Evolutionary conservation across 441 rosid genomes (phyloP).

Genomic region (Populus hybrid): DNA sequence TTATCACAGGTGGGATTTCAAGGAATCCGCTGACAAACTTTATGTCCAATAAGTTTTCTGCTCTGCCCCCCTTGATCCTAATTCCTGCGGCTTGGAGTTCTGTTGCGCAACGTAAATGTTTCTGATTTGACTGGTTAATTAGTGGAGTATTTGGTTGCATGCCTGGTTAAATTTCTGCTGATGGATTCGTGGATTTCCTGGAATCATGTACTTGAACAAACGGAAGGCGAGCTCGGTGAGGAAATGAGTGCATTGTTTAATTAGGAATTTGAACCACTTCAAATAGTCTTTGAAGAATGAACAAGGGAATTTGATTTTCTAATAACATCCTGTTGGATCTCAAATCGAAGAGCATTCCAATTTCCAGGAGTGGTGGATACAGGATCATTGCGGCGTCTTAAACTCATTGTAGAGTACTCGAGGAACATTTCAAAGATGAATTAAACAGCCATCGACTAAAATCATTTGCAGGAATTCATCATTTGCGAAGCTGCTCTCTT

Average conservation of each 20-base stretch:
- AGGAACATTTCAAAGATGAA: conserved; percentile 52
- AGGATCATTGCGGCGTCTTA: conserved; percentile 42
- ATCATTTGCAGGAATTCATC: conserved; percentile 40
- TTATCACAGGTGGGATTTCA: conserved; percentile 35
- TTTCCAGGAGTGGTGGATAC: conserved; percentile 40
- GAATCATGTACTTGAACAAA: conserved; percentile 48
- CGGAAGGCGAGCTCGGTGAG: conserved; percentile 46
- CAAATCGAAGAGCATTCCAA: conserved; percentile 39
- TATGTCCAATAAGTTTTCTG: conserved; percentile 34
- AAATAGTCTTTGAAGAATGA: conserved; percentile 43
- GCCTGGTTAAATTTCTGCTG: conserved; percentile 39
- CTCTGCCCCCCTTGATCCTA: conserved; percentile 25
- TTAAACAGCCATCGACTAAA: conserved; percentile 46
- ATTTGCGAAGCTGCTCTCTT: background rate
- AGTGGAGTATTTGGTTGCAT: conserved; percentile 28
- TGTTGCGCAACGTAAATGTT: conserved; percentile 7
- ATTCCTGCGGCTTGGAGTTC: conserved; percentile 36
- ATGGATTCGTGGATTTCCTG: conserved; percentile 33
- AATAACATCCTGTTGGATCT: conserved; percentile 40
- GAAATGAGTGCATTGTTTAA: conserved; percentile 26
- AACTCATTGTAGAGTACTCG: conserved; percentile 28
- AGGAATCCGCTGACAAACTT: conserved; percentile 38
- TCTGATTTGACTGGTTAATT: background rate
- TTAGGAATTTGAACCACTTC: conserved; percentile 38
- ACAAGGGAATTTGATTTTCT: conserved; percentile 59